Conservation (phyloP, 805 yeast genomes). For the Phaffomyces antillensis region DNA sequence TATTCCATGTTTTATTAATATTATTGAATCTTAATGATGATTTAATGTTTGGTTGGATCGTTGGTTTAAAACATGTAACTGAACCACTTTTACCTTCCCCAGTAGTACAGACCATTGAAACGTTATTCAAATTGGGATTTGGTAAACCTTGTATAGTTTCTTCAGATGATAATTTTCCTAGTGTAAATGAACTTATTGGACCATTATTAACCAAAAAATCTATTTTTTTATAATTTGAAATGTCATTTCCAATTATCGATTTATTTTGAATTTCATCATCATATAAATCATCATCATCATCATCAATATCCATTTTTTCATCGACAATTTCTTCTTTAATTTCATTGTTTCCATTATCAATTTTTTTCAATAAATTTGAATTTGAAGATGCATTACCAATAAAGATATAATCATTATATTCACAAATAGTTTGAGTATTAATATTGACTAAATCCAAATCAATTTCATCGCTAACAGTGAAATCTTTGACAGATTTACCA, state of each 20-base stretch:
- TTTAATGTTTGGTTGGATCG: conserved; percentile 59
- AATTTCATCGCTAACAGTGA: conserved; percentile 12
- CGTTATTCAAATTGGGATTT: conserved; percentile 62
- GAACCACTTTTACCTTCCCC: conserved; percentile 54
- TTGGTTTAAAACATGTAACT: conserved; percentile 56
- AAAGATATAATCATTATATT: conserved; percentile 39
- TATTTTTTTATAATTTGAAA: conserved; percentile 34
- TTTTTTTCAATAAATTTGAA: conserved; percentile 35
- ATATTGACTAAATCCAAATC: conserved; percentile 29
- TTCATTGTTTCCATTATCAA: conserved; percentile 11
- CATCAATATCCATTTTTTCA: conserved; percentile 29
- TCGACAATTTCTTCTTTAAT: conserved; percentile 29
- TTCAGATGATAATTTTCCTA: conserved; percentile 54
- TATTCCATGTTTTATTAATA: conserved; percentile 70
- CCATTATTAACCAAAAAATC: conserved; percentile 63
- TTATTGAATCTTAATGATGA: conserved; percentile 67
- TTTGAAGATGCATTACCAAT: conserved; percentile 57
- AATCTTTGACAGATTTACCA: conserved; percentile 28
- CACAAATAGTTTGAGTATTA: conserved; percentile 14
- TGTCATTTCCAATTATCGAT: conserved; percentile 13
- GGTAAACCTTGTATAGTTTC: conserved; percentile 50
- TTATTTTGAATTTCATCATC: conserved; percentile 26
- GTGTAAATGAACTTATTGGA: conserved; percentile 61
- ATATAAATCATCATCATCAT: conserved; percentile 21
- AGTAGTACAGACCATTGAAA: conserved; percentile 60